Conservation (phyloP, 1,139 yeast genomes). For the Sugiyamaella grinbergsii region DNA sequence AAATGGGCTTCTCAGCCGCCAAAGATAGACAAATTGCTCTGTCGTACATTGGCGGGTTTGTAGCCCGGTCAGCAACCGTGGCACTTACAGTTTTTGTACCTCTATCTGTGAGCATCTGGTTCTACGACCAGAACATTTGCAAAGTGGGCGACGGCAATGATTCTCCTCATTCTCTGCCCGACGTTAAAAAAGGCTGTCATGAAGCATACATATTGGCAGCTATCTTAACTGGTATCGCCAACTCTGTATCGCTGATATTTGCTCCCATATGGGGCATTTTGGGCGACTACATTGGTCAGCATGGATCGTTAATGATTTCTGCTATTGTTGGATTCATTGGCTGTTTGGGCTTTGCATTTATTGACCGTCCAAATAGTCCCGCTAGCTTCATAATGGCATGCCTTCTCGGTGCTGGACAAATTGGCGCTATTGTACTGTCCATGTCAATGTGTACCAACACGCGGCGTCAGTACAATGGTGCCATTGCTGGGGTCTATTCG, state of each 20-base stretch:
- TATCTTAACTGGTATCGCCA: constrained; percentile 66
- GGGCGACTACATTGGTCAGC: constrained; percentile 54
- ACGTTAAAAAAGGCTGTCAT: constrained; percentile 48
- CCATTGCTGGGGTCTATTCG: constrained; percentile 68
- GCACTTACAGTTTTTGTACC: constrained; percentile 66
- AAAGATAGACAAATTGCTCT: constrained; percentile 46
- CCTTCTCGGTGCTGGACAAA: constrained; percentile 54
- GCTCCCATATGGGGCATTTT: constrained; percentile 67
- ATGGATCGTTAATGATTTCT: constrained; percentile 44
- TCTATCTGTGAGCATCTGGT: constrained; percentile 60
- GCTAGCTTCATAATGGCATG: constrained; percentile 44
- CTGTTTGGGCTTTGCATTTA: constrained; percentile 42
- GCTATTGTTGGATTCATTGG: constrained; percentile 46
- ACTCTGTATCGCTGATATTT: constrained; percentile 55
- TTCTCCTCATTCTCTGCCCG: constrained; percentile 32
- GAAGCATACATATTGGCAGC: constrained; percentile 69
- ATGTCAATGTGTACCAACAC: constrained; percentile 51
- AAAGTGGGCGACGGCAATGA: constrained; percentile 31
- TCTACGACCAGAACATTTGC: constrained; percentile 38
- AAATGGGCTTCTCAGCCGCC: constrained; percentile 51
- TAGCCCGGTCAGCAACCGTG: constrained; percentile 66
- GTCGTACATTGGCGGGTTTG: constrained; percentile 64
- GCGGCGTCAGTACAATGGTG: constrained; percentile 54
- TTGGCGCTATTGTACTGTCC: constrained; percentile 60
- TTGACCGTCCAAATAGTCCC: constrained; percentile 42